phyloP scores from a whole-genome alignment of 805 yeast genomes.

The Pichia rugopelliculosa region DNA sequence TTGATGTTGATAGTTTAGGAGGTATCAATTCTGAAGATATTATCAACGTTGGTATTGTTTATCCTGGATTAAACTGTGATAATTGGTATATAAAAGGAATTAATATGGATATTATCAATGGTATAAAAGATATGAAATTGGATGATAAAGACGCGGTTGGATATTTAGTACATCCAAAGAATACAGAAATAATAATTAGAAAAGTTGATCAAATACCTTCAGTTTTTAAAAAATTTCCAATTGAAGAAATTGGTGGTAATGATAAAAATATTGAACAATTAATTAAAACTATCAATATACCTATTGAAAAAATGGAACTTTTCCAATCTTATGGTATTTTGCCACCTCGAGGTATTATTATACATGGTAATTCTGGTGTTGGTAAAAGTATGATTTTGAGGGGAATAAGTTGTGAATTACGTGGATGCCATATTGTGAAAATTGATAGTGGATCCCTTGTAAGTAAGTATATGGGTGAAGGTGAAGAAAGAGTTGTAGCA shows the following conservation, averaged over 20 bases:
- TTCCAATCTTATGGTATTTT: slow-evolving; percentile 80
- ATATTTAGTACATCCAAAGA: slow-evolving; percentile 22
- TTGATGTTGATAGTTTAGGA: slow-evolving; percentile 4
- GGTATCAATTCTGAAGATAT: slow-evolving; percentile 25
- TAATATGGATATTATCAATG: slow-evolving; percentile 20
- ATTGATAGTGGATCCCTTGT: slow-evolving; percentile 90
- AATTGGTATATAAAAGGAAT: slow-evolving; percentile 12
- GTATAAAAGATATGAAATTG: slow-evolving; percentile 20
- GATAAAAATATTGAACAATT: slow-evolving; percentile 51
- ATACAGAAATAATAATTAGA: slow-evolving; percentile 29
- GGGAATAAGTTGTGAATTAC: slow-evolving; percentile 67
- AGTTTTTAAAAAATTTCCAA: slow-evolving; percentile 32
- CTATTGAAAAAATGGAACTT: slow-evolving; percentile 67
- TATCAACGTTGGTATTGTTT: slow-evolving; percentile 50
- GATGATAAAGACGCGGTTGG: slow-evolving; percentile 16
- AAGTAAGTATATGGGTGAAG: slow-evolving; percentile 89
- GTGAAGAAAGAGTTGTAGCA: slow-evolving; percentile 77
- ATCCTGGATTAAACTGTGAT: slow-evolving; percentile 38
- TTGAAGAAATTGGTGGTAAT: slow-evolving; percentile 67
- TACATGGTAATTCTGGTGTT: slow-evolving; percentile 98
- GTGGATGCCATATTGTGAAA: slow-evolving; percentile 73
- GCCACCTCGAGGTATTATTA: slow-evolving; percentile 86
- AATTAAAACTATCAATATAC: slow-evolving; percentile 65
- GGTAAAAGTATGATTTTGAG: slow-evolving; percentile 87
- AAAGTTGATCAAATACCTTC: slow-evolving; percentile 31